A percentile compares a stretch with the other conserved stretches of the same genome.
Evolutionary conservation across 2,329 filamentous ascomycete species (phyloP).

Genomic region (Trichoderma polysporum): DNA sequence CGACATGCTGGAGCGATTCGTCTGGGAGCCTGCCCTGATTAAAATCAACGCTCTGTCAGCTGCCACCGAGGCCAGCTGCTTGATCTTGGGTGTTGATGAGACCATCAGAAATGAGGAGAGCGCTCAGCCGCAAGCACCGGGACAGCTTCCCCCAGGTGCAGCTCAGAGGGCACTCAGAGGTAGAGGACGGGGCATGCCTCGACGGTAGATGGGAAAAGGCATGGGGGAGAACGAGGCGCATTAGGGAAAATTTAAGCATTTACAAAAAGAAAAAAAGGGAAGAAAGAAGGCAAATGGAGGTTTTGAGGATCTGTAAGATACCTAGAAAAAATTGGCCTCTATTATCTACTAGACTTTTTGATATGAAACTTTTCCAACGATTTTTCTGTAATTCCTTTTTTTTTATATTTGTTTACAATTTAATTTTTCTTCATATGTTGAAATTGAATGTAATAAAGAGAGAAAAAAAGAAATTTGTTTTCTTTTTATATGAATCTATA

Average conservation of each 20-base stretch:
- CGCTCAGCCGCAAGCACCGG: slow-evolving; percentile 75
- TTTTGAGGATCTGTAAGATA: slow-evolving; percentile 40
- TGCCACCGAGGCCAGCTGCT: slow-evolving; percentile 88
- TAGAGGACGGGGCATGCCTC: slow-evolving; percentile 85
- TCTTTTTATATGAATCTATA: slow-evolving; percentile 12
- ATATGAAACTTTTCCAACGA: slow-evolving; percentile 1
- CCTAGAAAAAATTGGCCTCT: slow-evolving; percentile 29
- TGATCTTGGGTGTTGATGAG: slow-evolving; percentile 96
- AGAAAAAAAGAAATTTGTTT: neutral
- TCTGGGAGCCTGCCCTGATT: slow-evolving; percentile 95
- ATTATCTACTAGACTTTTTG: slow-evolving; percentile 20
- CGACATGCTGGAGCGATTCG: slow-evolving; percentile 93
- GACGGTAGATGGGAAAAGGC: slow-evolving; percentile 53
- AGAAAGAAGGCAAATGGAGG: slow-evolving; percentile 22
- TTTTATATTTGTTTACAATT: neutral
- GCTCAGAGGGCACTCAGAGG: slow-evolving; percentile 85
- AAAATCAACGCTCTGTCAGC: slow-evolving; percentile 98
- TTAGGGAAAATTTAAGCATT: slow-evolving; percentile 7
- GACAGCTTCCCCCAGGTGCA: slow-evolving; percentile 74
- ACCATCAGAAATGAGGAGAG: slow-evolving; percentile 99
- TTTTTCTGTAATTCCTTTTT: neutral
- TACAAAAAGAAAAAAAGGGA: slow-evolving; percentile 9
- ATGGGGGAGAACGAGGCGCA: neutral
- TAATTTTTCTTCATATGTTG: neutral
- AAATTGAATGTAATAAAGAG: neutral